These are phyloP conservation scores for Tirmania nivea DNA, from an alignment of 495 filamentous ascomycete genomes.

Conservation along the genomic window DNA sequence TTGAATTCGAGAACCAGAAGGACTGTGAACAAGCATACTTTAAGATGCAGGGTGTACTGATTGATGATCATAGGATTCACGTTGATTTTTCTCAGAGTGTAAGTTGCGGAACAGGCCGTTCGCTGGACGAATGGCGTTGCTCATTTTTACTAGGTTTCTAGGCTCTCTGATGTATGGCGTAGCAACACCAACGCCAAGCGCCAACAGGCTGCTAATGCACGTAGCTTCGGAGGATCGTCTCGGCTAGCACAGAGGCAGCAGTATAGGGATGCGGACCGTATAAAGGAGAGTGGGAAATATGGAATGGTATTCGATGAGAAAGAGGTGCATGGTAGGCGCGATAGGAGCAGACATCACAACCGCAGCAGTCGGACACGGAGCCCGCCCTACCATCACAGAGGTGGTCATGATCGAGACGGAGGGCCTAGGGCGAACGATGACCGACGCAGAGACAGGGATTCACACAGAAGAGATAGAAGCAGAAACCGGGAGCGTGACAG, in stretches of 20 bases:
- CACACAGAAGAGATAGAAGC: not conserved
- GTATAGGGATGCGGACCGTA: slow-evolving; percentile 40
- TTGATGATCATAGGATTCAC: slow-evolving; percentile 94
- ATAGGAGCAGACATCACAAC: not conserved
- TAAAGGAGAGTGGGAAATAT: slow-evolving; percentile 30
- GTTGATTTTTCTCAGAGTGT: slow-evolving; percentile 98
- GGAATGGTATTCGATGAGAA: slow-evolving; percentile 69
- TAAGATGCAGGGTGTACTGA: slow-evolving; percentile 93
- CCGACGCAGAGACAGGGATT: not conserved
- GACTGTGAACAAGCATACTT: slow-evolving; percentile 91
- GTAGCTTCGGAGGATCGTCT: slow-evolving; percentile 74
- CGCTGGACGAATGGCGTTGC: not conserved
- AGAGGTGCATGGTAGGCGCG: slow-evolving; percentile 23
- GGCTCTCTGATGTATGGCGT: slow-evolving; percentile 77
- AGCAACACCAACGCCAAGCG: slow-evolving; percentile 71
- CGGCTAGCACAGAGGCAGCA: slow-evolving; percentile 75
- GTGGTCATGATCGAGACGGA: not conserved
- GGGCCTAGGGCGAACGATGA: not conserved
- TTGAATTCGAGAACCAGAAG: slow-evolving; percentile 82
- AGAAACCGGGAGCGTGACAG: not conserved
- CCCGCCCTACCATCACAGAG: not conserved
- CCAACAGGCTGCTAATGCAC: slow-evolving; percentile 26
- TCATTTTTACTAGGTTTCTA: slow-evolving; percentile 34
- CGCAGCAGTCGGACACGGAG: not conserved
- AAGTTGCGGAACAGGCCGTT: slow-evolving; percentile 8